Percentiles rank a stretch among this genome's conserved stretches.
Conservation (phyloP, 768 basidiomycete genomes). For the Hypholoma sublateritium region DNA sequence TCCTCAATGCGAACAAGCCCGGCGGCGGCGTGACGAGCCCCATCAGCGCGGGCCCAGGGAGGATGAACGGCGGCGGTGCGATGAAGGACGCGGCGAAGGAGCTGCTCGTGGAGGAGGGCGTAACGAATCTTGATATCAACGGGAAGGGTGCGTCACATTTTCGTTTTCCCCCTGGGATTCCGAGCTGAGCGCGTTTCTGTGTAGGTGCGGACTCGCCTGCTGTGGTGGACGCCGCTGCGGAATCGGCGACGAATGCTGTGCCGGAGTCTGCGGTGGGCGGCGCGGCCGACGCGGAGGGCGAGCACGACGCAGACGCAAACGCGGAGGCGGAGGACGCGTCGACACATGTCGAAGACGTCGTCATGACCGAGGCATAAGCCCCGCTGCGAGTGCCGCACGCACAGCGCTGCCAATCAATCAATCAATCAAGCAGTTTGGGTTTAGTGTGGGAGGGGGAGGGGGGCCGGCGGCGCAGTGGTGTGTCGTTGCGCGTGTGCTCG, state of each 20-base stretch:
- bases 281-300: slow-evolving; percentile 13
- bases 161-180: no score
- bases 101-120: slow-evolving; percentile 27
- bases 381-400: no score
- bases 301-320: slow-evolving; percentile 24
- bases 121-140: slow-evolving; percentile 35
- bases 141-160: slow-evolving; percentile 26
- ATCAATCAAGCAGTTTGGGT: no score
- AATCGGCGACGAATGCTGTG: not conserved
- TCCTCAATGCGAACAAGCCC: slow-evolving; percentile 41
- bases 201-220: slow-evolving; percentile 4
- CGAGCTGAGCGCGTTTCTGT: not conserved
- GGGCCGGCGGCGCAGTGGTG: no score
- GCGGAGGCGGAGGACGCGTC: slow-evolving; percentile 31
- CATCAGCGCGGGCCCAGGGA: not conserved
- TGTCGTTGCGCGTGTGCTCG: no score
- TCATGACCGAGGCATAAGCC: slow-evolving; percentile 38
- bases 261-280: not conserved
- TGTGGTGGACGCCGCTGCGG: not conserved
- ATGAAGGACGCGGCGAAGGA: slow-evolving; percentile 1
- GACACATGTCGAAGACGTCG: slow-evolving; percentile 31
- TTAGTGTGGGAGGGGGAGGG: no score
- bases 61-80: not conserved
- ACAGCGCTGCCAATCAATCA: no score
- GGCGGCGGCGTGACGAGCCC: slow-evolving; percentile 9